A percentile compares a stretch with the other conserved stretches of the same genome.
These are phyloP conservation scores for Mycosphaerella arachidis DNA, from an alignment of 2,329 filamentous ascomycete genomes.

Conservation along the genomic window DNA sequence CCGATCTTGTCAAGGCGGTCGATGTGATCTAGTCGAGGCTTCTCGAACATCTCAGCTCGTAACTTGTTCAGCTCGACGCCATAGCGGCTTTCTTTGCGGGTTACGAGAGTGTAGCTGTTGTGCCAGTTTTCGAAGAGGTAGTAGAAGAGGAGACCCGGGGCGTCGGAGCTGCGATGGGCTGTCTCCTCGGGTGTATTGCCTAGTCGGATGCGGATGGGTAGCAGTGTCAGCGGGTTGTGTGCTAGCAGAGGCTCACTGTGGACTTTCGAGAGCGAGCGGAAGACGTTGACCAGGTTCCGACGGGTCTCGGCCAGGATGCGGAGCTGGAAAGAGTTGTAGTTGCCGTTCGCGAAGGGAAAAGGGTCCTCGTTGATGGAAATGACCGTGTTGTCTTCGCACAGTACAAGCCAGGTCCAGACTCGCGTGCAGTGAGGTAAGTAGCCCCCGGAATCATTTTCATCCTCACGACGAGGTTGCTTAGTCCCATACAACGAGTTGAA, in stretches of 20 bases:
- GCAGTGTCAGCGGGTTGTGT: slow-evolving; percentile 37
- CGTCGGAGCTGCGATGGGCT: slow-evolving; percentile 48
- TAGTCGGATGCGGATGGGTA: slow-evolving; percentile 44
- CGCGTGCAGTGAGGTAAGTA: slow-evolving; percentile 33
- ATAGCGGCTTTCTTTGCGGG: slow-evolving; percentile 44
- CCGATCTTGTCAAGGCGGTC: slow-evolving; percentile 56
- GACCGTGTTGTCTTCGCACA: slow-evolving; percentile 66
- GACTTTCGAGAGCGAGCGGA: slow-evolving; percentile 54
- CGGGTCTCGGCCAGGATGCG: slow-evolving; percentile 50
- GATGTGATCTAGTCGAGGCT: slow-evolving; percentile 43
- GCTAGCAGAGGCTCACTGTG: slow-evolving; percentile 38
- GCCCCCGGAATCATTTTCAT: neutral
- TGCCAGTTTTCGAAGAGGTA: slow-evolving; percentile 65
- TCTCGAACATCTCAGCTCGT: slow-evolving; percentile 53
- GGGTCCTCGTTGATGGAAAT: slow-evolving; percentile 64
- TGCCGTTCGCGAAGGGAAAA: slow-evolving; percentile 37
- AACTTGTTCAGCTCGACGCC: slow-evolving; percentile 42
- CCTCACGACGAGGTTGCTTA: slow-evolving; percentile 9
- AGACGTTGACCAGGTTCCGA: slow-evolving; percentile 57
- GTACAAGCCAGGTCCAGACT: slow-evolving; percentile 67
- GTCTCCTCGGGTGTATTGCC: slow-evolving; percentile 44
- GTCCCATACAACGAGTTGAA: slow-evolving; percentile 59
- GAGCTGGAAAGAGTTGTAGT: slow-evolving; percentile 39
- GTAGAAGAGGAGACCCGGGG: slow-evolving; percentile 59
- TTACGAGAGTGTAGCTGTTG: slow-evolving; percentile 55